Conservation (phyloP, 768 basidiomycete species). For the Boletus speciosus region DNA sequence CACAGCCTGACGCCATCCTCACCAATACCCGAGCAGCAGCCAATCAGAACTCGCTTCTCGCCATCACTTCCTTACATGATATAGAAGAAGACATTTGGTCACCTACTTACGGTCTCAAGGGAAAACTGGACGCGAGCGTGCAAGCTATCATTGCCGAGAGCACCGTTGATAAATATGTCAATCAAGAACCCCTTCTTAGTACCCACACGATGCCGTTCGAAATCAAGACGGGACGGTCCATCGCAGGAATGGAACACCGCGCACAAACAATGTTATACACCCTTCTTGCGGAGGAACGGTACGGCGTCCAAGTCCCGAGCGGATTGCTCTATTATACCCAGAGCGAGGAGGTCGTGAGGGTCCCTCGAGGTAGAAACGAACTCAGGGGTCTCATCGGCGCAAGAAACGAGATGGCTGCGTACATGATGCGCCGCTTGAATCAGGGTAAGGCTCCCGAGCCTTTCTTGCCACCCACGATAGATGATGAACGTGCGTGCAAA, state of each 20-base stretch:
- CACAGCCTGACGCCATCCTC: conserved; percentile 60
- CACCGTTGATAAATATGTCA: conserved; percentile 21
- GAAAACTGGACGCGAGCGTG: conserved; percentile 91
- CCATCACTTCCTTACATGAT: conserved; percentile 74
- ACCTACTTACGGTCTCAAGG: conserved; percentile 90
- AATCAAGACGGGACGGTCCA: conserved; percentile 88
- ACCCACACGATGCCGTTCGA: conserved; percentile 69
- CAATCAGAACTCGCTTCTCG: conserved; percentile 53
- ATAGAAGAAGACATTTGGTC: conserved; percentile 99
- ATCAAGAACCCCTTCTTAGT: conserved; percentile 20
- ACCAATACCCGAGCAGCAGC: conserved; percentile 59
- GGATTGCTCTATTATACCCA: conserved; percentile 96
- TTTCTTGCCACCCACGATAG: conserved; percentile 85
- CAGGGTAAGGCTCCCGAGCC: conserved; percentile 36
- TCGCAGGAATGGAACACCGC: conserved; percentile 84
- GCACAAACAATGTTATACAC: conserved; percentile 99
- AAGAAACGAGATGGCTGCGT: conserved; percentile 82
- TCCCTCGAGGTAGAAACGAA: conserved; percentile 79
- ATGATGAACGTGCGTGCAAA: conserved; percentile 74
- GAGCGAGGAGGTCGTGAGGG: conserved; percentile 79
- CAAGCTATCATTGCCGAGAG: conserved; percentile 58
- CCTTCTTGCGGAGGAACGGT: conserved; percentile 85
- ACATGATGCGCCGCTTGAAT: conserved; percentile 55
- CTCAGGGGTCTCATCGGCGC: conserved; percentile 75
- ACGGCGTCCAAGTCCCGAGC: conserved; percentile 72